phyloP scores from a whole-genome alignment of 148 eudicot species.

The Persicaria maculosa region DNA sequence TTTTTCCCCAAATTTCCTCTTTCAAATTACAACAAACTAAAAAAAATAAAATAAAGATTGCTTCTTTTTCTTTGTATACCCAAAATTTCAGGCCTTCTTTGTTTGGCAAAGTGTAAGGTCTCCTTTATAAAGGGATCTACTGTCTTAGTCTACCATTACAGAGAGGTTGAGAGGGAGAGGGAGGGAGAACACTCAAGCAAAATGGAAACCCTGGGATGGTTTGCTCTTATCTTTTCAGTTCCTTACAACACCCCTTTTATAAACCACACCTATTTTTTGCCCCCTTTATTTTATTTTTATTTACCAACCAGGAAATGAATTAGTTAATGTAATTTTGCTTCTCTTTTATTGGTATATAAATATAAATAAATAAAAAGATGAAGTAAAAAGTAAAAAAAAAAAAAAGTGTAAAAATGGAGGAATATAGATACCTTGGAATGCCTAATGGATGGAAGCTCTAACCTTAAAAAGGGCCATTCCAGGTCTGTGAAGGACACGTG shows the following conservation, averaged over 20 bases:
- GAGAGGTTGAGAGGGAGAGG: neutral
- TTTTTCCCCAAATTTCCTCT: neutral
- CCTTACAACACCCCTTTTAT: slow-evolving; percentile 8
- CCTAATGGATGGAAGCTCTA: slow-evolving; percentile 11
- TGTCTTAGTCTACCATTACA: slow-evolving; percentile 4
- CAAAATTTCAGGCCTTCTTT: slow-evolving; percentile 11
- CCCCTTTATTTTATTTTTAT: neutral
- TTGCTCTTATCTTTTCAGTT: slow-evolving; percentile 1
- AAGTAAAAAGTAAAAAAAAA: neutral
- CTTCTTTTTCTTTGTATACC: neutral
- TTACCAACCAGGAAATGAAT: neutral
- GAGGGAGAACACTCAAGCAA: slow-evolving; percentile 8
- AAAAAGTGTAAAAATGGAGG: neutral
- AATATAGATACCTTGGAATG: slow-evolving; percentile 1
- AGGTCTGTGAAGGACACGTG: slow-evolving; percentile 9
- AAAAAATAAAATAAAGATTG: neutral
- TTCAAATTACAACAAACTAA: neutral
- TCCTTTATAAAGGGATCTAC: slow-evolving; percentile 3
- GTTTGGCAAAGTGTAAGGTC: slow-evolving; percentile 11
- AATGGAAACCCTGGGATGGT: slow-evolving; percentile 10
- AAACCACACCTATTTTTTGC: neutral
- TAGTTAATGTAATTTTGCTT: neutral
- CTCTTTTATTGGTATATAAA: neutral
- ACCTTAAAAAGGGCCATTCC: slow-evolving; percentile 11
- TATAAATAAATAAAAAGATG: neutral